Evolutionary conservation across 805 yeast genomes (phyloP).

Genomic region (Vanderwaltozyma verrucispora): DNA sequence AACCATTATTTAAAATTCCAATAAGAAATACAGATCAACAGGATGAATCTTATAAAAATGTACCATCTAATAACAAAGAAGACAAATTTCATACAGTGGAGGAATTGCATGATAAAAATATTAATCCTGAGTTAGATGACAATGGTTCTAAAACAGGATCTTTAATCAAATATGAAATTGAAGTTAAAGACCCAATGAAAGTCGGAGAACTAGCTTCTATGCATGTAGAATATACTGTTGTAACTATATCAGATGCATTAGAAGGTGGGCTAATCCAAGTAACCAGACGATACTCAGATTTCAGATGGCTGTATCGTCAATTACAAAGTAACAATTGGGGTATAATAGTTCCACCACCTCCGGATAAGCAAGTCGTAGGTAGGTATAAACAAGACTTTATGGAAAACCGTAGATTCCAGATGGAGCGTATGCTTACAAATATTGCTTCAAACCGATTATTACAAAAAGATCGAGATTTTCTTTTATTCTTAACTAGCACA

Average conservation of each 20-base stretch:
- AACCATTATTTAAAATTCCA: slow-evolving; percentile 18
- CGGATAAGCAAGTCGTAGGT: slow-evolving; percentile 88
- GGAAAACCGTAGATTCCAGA: slow-evolving; percentile 64
- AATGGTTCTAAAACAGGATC: neutral
- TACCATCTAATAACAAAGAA: neutral
- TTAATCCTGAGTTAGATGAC: slow-evolving; percentile 5
- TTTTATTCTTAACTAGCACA: slow-evolving; percentile 63
- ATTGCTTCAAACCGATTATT: slow-evolving; percentile 46
- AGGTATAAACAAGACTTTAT: slow-evolving; percentile 84
- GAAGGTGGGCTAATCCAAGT: slow-evolving; percentile 42
- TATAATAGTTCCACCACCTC: slow-evolving; percentile 83
- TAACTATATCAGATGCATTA: slow-evolving; percentile 39
- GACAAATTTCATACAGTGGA: neutral
- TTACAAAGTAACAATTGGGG: slow-evolving; percentile 82
- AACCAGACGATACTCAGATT: slow-evolving; percentile 77
- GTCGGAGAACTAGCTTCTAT: slow-evolving; percentile 86
- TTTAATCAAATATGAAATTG: slow-evolving; percentile 37
- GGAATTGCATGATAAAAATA: neutral
- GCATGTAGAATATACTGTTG: slow-evolving; percentile 78
- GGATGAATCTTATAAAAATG: neutral
- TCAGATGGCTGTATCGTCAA: slow-evolving; percentile 87
- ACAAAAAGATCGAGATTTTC: slow-evolving; percentile 62
- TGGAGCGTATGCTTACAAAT: slow-evolving; percentile 73
- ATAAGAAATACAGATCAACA: neutral
- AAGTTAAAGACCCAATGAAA: slow-evolving; percentile 83